Conservation (phyloP, 257 asterid species). For the Handroanthus guayacan region DNA sequence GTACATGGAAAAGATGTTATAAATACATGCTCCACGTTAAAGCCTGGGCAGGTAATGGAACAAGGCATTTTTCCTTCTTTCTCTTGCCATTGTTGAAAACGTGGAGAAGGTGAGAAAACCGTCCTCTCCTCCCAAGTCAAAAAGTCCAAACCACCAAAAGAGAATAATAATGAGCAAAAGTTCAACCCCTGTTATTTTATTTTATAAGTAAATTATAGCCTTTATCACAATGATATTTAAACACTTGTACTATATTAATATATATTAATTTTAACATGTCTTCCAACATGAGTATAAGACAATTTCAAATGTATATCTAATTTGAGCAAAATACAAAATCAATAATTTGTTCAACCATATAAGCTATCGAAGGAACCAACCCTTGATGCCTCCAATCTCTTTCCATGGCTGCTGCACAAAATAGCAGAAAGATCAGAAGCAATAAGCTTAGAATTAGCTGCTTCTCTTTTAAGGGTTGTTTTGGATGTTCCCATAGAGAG, state of each 20-base stretch:
- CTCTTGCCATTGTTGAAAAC: no score
- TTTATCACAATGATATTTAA: no score
- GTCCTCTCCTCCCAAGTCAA: not conserved
- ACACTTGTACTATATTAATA: no score
- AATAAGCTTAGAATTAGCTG: not conserved
- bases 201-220: no score
- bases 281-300: not conserved
- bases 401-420: constrained; percentile 32
- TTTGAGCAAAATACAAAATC: not conserved
- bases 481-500: constrained; percentile 2
- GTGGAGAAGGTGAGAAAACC: constrained; percentile 21
- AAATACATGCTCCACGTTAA: no score
- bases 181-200: no score
- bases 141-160: constrained; percentile 12
- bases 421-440: not conserved
- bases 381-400: not conserved
- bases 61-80: no score
- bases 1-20: no score
- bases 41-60: no score
- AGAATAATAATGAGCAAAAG: not conserved
- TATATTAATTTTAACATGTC: not conserved
- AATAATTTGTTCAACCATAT: not conserved
- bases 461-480: constrained; percentile 29
- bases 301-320: not conserved
- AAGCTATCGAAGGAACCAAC: not conserved